phyloP scores from a whole-genome alignment of 768 basidiomycete genomes.

The Boletus pseudopeckii region DNA sequence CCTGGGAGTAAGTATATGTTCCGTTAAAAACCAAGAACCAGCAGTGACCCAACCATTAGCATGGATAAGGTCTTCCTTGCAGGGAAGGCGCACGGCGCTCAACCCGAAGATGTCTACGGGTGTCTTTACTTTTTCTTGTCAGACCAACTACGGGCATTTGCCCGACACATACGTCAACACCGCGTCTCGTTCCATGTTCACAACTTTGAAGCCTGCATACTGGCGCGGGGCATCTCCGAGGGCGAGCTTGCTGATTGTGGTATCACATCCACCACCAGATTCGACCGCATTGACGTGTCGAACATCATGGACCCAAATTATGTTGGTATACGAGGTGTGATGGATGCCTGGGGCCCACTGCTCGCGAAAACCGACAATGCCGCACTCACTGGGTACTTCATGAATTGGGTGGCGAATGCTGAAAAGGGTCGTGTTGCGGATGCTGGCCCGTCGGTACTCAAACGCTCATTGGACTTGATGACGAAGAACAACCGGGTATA shows the following conservation, averaged over 20 bases:
- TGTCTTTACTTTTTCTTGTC: conserved; percentile 48
- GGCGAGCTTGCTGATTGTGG: conserved; percentile 14
- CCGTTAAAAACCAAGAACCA: neutral
- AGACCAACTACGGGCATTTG: conserved; percentile 38
- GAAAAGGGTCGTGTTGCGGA: conserved; percentile 2
- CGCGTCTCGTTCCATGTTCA: conserved; percentile 34
- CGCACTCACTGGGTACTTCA: conserved; percentile 41
- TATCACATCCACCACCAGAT: conserved; percentile 27
- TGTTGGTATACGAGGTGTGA: conserved; percentile 34
- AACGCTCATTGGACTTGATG: conserved; percentile 10
- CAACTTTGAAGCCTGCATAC: conserved; percentile 37
- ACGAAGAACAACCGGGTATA: conserved; percentile 14
- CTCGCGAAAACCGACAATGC: conserved; percentile 32
- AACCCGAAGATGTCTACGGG: conserved; percentile 44
- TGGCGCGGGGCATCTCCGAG: conserved; percentile 36
- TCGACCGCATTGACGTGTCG: conserved; percentile 49
- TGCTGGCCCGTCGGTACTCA: neutral
- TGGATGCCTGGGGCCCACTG: conserved; percentile 38
- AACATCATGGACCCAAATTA: conserved; percentile 46
- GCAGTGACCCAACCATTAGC: conserved; percentile 23
- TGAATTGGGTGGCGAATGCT: conserved; percentile 41
- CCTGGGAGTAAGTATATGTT: conserved; percentile 43
- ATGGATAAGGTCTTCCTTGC: conserved; percentile 37
- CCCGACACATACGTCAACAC: conserved; percentile 32
- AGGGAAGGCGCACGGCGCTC: conserved; percentile 39